Percentiles rank a stretch among this genome's conserved stretches.
Evolutionary conservation across 1,284 basidiomycete species (phyloP).

Genomic region (Papiliotrema terrestris): DNA sequence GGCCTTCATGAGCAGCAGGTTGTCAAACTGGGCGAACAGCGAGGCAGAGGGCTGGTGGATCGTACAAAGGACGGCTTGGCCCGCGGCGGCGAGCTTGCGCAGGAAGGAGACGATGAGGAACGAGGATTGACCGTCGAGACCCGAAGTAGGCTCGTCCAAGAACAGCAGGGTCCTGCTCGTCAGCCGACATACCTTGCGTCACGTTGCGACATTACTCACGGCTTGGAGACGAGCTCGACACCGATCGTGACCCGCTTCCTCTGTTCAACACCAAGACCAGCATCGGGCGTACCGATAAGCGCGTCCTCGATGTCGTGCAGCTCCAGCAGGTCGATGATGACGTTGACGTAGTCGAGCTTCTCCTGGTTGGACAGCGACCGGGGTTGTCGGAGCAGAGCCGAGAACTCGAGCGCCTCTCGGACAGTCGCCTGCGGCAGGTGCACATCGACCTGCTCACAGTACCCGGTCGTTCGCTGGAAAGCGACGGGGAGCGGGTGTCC

Average conservation of each 20-base stretch:
- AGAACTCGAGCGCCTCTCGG: constrained; percentile 76
- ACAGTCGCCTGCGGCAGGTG: constrained; percentile 53
- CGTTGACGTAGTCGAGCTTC: constrained; percentile 55
- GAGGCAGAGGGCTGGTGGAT: constrained; percentile 39
- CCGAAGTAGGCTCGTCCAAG: constrained; percentile 52
- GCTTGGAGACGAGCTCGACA: constrained; percentile 58
- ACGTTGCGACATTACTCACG: constrained; percentile 26
- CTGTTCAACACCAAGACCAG: constrained; percentile 53
- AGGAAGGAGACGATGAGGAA: constrained; percentile 56
- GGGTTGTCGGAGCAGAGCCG: constrained; percentile 75
- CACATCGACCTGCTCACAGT: constrained; percentile 47
- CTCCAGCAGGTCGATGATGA: constrained; percentile 55
- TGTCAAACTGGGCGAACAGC: constrained; percentile 50
- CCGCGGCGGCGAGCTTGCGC: constrained; percentile 69
- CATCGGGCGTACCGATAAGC: constrained; percentile 50
- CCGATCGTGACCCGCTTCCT: constrained; percentile 57
- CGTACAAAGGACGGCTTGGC: constrained; percentile 52
- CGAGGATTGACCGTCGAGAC: constrained; percentile 56
- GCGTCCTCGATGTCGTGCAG: constrained; percentile 54
- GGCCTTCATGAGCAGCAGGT: constrained; percentile 49
- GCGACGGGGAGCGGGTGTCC: constrained; percentile 50
- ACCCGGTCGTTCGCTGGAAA: constrained; percentile 55
- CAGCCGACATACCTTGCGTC: neutral
- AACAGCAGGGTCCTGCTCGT: constrained; percentile 45
- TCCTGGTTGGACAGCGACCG: constrained; percentile 56